Base-by-base conservation (phyloP, 2,329 filamentous ascomycete genomes). In the Claviceps monticola region DNA sequence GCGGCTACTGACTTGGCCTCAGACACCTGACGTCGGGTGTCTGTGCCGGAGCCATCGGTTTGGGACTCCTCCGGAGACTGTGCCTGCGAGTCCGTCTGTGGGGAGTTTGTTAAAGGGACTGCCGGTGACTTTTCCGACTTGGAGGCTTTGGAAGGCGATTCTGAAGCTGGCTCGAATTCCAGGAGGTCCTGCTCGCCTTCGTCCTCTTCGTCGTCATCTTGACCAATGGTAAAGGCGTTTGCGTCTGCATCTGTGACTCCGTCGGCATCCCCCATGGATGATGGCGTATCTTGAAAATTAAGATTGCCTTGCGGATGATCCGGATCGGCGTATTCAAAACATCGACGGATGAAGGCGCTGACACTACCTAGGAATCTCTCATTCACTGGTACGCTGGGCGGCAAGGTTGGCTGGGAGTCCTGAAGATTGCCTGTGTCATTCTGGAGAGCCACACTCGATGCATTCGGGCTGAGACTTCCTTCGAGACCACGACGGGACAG, bases 261-360 rank as follows among this genome's bases (percentile, higher is more conserved):
- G 65, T 61, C 6, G 2, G 84, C 76, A 54, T 68, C 68, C 4
- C 68, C 65, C 16, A 43, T 16, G 29, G 23, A 42, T 9, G 68
- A 64, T 43, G 49, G 23, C 21, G 49, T 4, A n/a, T 47, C 37
- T 44, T 47, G 34, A 42, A 14, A 36, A 5, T 13, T 67, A 54
- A 80, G 74, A 56, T 82, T 77, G 29, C 29, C 9, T 63, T 77
- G 75, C 1, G 84, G 82, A 56, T 86, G 84, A 61, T 94, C 91
- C 1, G 93, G 91, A 62, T 98, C 93, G 5, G 93, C 93, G 62
- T 98, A 98, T 68, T 98, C 93, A 58, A 98, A 98, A 67, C 93
- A 98, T 54, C 93, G 80, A 57, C 90, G 79, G 54, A 97, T 98
- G 64, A 98, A 98, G 2, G 89, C 89, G 59, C 88, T 95, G 50